Percentiles rank a stretch among this genome's conserved stretches.
These are phyloP conservation scores for Pythium aristosporum DNA, from an alignment of 352 stramenopile species.

Conservation along the genomic window DNA sequence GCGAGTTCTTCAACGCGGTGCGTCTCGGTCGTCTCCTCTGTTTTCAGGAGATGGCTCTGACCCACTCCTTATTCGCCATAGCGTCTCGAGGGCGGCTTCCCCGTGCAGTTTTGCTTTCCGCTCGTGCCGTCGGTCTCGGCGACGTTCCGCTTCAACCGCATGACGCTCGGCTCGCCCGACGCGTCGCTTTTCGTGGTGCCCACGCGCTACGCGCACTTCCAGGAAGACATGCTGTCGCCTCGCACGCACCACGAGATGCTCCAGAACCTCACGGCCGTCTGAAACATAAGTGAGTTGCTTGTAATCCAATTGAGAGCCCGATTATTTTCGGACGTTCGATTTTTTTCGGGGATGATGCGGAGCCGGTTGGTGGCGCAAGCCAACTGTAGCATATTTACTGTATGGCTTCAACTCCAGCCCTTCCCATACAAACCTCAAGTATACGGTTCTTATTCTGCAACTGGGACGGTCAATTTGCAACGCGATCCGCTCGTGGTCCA, in stretches of 20 bases:
- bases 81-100: constrained; percentile 52
- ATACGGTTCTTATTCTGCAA: constrained; percentile 16
- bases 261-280: constrained; percentile 52
- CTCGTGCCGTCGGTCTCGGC: constrained; percentile 61
- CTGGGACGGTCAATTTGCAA: constrained; percentile 9
- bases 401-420: constrained; percentile 20
- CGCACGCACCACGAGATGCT: constrained; percentile 60
- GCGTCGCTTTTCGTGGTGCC: constrained; percentile 36
- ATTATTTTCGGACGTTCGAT: constrained; percentile 6
- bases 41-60: neutral
- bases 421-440: constrained; percentile 8
- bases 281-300: neutral
- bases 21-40: constrained; percentile 3
- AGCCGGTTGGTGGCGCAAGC: constrained; percentile 10
- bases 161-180: constrained; percentile 43
- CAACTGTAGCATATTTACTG: constrained; percentile 2
- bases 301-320: neutral
- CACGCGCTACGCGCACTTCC: constrained; percentile 29
- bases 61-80: constrained; percentile 10
- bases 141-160: constrained; percentile 54
- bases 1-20: constrained; percentile 62
- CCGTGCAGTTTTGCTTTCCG: constrained; percentile 70
- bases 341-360: neutral
- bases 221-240: constrained; percentile 51
- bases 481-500: constrained; percentile 1